phyloP scores from a whole-genome alignment of 116 monocot species.

The Trichopus zeylanicus region DNA sequence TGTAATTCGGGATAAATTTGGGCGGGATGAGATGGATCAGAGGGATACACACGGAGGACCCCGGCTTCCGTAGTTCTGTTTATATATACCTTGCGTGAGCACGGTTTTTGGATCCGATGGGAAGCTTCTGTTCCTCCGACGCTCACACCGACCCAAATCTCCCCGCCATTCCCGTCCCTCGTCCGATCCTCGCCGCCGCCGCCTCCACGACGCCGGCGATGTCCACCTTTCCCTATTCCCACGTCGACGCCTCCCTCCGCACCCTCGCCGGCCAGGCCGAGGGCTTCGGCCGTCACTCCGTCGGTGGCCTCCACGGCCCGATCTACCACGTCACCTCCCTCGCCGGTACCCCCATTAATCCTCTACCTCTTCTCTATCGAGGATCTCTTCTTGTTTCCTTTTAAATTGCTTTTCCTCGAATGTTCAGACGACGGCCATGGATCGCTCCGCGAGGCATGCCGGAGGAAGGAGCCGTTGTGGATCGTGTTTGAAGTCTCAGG shows the following conservation, averaged over 20 bases:
- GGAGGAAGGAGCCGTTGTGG: slow-evolving; percentile 71
- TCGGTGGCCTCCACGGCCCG: slow-evolving; percentile 69
- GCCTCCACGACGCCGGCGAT: slow-evolving; percentile 26
- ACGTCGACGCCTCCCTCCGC: slow-evolving; percentile 35
- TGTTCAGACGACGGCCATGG: slow-evolving; percentile 68
- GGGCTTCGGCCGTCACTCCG: slow-evolving; percentile 75
- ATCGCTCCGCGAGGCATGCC: slow-evolving; percentile 81
- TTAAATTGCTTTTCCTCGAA: not conserved
- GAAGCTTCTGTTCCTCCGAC: not conserved
- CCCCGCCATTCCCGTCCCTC: slow-evolving; percentile 3
- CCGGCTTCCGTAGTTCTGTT: no score
- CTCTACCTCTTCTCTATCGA: no score
- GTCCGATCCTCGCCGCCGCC: slow-evolving; percentile 17
- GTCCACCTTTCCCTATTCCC: not conserved
- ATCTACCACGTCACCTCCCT: slow-evolving; percentile 64
- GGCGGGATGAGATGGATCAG: no score
- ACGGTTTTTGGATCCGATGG: no score
- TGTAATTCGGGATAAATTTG: no score
- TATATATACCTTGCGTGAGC: no score
- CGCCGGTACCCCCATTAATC: slow-evolving; percentile 22
- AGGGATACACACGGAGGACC: no score
- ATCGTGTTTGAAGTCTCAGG: slow-evolving; percentile 93
- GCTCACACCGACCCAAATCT: not conserved
- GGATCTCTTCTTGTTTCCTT: not conserved
- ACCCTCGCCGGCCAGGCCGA: slow-evolving; percentile 72